A percentile compares a stretch with the other conserved stretches of the same genome.
These are phyloP conservation scores for Pulveroboletus sp. DNA, from an alignment of 768 basidiomycete genomes.

Conservation along the genomic window DNA sequence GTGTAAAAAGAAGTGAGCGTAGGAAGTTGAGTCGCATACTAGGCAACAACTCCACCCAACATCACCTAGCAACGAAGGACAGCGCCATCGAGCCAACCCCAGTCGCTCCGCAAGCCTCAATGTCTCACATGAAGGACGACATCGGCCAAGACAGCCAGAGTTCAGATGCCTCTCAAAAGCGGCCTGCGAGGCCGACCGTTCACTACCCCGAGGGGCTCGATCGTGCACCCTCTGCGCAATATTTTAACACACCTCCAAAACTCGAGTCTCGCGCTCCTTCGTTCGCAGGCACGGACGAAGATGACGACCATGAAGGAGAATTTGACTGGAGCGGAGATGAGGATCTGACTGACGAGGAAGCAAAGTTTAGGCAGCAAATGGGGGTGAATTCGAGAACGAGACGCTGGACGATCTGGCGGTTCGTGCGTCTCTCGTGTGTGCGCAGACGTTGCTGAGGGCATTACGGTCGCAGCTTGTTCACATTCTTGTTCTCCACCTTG, in stretches of 20 bases:
- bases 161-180: slow-evolving; percentile 12
- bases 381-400: slow-evolving; percentile 41
- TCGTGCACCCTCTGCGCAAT: slow-evolving; percentile 18
- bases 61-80: slow-evolving; percentile 12
- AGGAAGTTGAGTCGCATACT: neutral
- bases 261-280: slow-evolving; percentile 40
- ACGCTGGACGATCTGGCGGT: slow-evolving; percentile 56
- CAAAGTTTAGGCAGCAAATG: slow-evolving; percentile 59
- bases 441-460: neutral
- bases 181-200: slow-evolving; percentile 37
- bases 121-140: slow-evolving; percentile 1
- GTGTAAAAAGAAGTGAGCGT: neutral
- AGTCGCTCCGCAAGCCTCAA: slow-evolving; percentile 7
- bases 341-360: slow-evolving; percentile 66
- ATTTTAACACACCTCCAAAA: slow-evolving; percentile 24
- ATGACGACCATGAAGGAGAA: slow-evolving; percentile 50
- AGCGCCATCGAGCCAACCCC: slow-evolving; percentile 20
- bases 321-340: slow-evolving; percentile 81
- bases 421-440: slow-evolving; percentile 16
- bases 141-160: slow-evolving; percentile 10
- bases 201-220: slow-evolving; percentile 49
- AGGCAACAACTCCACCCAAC: neutral
- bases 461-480: slow-evolving; percentile 43
- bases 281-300: slow-evolving; percentile 51
- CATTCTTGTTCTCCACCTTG: slow-evolving; percentile 64